phyloP scores from a whole-genome alignment of 768 basidiomycete species.

The Pisolithus orientalis region DNA sequence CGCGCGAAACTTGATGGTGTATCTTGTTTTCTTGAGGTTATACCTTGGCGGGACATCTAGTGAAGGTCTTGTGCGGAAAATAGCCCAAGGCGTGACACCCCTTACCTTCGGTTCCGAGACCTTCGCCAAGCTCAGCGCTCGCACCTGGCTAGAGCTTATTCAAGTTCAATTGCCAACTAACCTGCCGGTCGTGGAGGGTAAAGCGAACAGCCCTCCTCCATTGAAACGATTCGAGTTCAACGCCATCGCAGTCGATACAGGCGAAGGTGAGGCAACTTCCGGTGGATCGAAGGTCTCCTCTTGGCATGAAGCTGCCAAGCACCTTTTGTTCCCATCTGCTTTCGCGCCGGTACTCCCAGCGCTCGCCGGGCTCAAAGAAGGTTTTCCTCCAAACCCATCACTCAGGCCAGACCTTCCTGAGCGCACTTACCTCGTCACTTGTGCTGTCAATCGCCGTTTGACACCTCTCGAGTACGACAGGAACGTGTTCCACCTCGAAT shows the following conservation, averaged over 20 bases:
- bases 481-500: constrained; percentile 98
- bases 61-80: constrained; percentile 44
- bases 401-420: constrained; percentile 85
- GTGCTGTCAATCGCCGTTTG: constrained; percentile 88
- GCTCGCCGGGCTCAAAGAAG: constrained; percentile 30
- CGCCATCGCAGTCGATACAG: constrained; percentile 63
- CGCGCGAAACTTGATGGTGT: constrained; percentile 53
- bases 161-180: constrained; percentile 42
- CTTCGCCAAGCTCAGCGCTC: constrained; percentile 45
- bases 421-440: constrained; percentile 89
- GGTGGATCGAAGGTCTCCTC: constrained; percentile 57
- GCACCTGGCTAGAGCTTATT: constrained; percentile 61
- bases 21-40: constrained; percentile 79
- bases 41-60: constrained; percentile 66
- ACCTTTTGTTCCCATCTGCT: constrained; percentile 80
- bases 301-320: constrained; percentile 85
- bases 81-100: constrained; percentile 43
- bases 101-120: constrained; percentile 35
- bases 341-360: constrained; percentile 49
- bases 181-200: constrained; percentile 9
- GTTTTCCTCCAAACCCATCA: constrained; percentile 55
- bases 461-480: constrained; percentile 95
- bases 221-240: constrained; percentile 66
- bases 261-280: constrained; percentile 48
- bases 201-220: constrained; percentile 18